These are phyloP conservation scores for Penicillium sp. DNA, from an alignment of 2,329 filamentous ascomycete species.

Conservation along the genomic window DNA sequence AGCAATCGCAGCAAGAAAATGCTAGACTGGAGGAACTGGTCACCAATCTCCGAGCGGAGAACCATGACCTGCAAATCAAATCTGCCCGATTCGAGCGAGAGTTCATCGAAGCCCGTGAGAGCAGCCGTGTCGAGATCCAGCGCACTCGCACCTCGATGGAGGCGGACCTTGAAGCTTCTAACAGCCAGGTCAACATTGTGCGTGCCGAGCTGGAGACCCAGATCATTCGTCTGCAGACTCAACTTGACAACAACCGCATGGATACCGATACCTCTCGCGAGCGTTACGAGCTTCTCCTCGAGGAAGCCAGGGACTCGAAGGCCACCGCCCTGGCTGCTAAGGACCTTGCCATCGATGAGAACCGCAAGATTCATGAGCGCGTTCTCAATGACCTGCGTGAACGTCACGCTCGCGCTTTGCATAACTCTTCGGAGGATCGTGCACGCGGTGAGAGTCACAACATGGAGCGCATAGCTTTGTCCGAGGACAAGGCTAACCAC, in stretches of 20 bases:
- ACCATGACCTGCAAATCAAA: constrained; percentile 69
- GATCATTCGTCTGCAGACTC: constrained; percentile 67
- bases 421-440: constrained; percentile 75
- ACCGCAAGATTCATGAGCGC: constrained; percentile 67
- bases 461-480: constrained; percentile 75
- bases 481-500: constrained; percentile 79
- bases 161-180: constrained; percentile 77
- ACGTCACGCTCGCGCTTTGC: constrained; percentile 72
- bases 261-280: constrained; percentile 79
- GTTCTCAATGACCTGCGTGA: constrained; percentile 72
- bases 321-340: constrained; percentile 58
- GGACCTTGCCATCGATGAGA: constrained; percentile 56
- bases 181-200: constrained; percentile 80
- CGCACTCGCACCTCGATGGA: constrained; percentile 77
- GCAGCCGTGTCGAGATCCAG: constrained; percentile 75
- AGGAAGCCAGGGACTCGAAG: constrained; percentile 73
- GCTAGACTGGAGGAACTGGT: constrained; percentile 64
- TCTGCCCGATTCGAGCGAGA: constrained; percentile 73
- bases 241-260: constrained; percentile 74
- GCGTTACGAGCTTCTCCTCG: constrained; percentile 78
- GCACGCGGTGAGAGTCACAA: constrained; percentile 77
- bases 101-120: constrained; percentile 78
- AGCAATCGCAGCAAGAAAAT: constrained; percentile 59
- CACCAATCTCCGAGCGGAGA: constrained; percentile 52
- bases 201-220: constrained; percentile 81